Conservation (phyloP, 192 early-diverging fungal species). For the Ambispora gerdemannii region DNA sequence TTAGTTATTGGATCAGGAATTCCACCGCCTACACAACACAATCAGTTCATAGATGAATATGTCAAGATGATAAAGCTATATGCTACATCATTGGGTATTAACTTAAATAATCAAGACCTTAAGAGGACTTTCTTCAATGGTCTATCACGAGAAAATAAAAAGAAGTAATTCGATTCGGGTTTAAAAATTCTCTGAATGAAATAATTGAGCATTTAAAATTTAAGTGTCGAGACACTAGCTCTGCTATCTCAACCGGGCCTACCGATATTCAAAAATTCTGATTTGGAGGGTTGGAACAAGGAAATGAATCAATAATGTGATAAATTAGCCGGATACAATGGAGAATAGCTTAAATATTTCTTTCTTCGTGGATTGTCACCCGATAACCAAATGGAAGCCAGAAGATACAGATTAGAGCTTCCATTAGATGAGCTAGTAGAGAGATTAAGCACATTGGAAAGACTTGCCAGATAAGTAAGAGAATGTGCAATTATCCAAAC, state of each 20-base stretch:
- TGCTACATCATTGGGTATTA: constrained; percentile 3
- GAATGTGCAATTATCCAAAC: constrained; percentile 1
- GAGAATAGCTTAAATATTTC: neutral
- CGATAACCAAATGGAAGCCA: constrained; percentile 14
- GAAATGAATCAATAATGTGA: constrained; percentile 1
- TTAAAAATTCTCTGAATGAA: neutral
- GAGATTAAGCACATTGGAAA: neutral
- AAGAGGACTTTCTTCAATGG: constrained; percentile 2
- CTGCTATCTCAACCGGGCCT: constrained; percentile 7
- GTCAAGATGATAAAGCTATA: constrained; percentile 15
- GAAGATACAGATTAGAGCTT: neutral
- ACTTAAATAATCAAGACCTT: neutral
- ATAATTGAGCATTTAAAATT: constrained; percentile 2
- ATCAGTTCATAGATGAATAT: neutral
- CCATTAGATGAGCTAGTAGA: too few species aligned
- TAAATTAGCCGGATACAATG: constrained; percentile 13
- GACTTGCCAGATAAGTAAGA: neutral
- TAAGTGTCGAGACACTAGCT: too few species aligned
- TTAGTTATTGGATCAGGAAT: constrained; percentile 12
- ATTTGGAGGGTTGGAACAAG: constrained; percentile 3
- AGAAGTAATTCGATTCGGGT: constrained; percentile 7
- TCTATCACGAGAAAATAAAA: constrained; percentile 4
- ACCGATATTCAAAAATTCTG: constrained; percentile 13
- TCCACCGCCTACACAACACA: neutral
- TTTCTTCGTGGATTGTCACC: constrained; percentile 17